These are phyloP conservation scores for Passiflora organensis DNA, from an alignment of 345 rosid species.

Conservation along the genomic window DNA sequence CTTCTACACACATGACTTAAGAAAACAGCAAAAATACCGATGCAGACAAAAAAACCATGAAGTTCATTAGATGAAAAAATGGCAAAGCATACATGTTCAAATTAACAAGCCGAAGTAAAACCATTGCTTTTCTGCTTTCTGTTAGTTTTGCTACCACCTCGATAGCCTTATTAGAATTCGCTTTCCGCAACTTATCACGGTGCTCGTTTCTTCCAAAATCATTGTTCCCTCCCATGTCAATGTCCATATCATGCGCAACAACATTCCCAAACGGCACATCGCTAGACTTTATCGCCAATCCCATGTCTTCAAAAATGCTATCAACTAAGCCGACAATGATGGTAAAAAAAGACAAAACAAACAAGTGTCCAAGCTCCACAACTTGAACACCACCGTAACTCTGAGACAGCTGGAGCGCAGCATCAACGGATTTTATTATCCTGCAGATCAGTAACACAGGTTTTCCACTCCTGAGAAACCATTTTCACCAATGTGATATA, in stretches of 20 bases:
- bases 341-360: constrained; percentile 42
- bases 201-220: constrained; percentile 23
- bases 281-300: constrained; percentile 25
- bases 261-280: constrained; percentile 19
- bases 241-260: constrained; percentile 31
- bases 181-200: constrained; percentile 27
- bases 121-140: constrained; percentile 38
- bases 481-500: too few species aligned
- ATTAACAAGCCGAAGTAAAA: constrained; percentile 47
- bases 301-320: constrained; percentile 41
- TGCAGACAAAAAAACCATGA: not conserved
- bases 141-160: constrained; percentile 43
- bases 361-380: constrained; percentile 39
- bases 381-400: constrained; percentile 30
- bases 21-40: constrained; percentile 1
- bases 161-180: constrained; percentile 37
- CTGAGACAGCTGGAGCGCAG: constrained; percentile 39
- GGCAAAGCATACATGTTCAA: constrained; percentile 39
- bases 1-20: not conserved
- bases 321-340: constrained; percentile 36
- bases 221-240: constrained; percentile 22
- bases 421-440: constrained; percentile 47
- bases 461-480: not conserved
- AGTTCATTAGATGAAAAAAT: constrained; percentile 7
- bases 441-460: constrained; percentile 24